phyloP scores from a whole-genome alignment of 1,284 basidiomycete genomes.

The Tilletia indica region DNA sequence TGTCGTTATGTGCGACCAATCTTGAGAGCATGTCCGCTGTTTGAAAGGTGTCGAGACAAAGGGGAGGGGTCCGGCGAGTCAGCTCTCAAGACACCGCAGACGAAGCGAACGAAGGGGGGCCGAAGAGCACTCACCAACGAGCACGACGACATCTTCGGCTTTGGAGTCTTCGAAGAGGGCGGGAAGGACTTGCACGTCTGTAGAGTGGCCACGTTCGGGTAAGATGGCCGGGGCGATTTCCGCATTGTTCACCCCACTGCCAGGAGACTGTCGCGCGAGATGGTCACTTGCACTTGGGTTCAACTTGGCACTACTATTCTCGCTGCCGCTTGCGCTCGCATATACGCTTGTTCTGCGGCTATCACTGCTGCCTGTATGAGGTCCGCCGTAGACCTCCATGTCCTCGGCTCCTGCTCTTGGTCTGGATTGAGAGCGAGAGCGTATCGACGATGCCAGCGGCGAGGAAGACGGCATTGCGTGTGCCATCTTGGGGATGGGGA shows the following conservation, averaged over 20 bases:
- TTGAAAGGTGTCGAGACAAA: slow-evolving; percentile 1
- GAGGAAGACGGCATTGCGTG: not conserved
- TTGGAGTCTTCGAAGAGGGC: slow-evolving; percentile 50
- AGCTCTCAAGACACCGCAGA: too few relatives aligned
- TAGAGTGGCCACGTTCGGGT: not conserved
- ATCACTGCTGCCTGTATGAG: not conserved
- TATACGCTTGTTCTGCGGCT: not conserved
- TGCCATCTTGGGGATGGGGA: not conserved
- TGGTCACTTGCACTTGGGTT: not conserved
- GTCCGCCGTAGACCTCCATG: slow-evolving; percentile 8
- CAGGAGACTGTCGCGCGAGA: not conserved
- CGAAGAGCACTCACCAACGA: slow-evolving; percentile 36
- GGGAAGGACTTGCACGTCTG: slow-evolving; percentile 29
- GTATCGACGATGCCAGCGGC: not conserved
- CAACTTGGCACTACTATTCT: not conserved
- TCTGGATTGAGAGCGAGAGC: not conserved
- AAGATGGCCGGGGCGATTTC: slow-evolving; percentile 1
- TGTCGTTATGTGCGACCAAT: slow-evolving; percentile 53
- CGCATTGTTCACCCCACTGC: slow-evolving; percentile 12
- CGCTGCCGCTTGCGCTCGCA: slow-evolving; percentile 15
- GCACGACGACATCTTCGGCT: slow-evolving; percentile 46
- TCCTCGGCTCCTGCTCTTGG: not conserved
- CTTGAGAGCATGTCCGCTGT: slow-evolving; percentile 51
- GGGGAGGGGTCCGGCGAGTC: too few relatives aligned
- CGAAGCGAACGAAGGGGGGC: not conserved